Conservation (phyloP, 306 rosid genomes). For the Spatholobus suberectus region DNA sequence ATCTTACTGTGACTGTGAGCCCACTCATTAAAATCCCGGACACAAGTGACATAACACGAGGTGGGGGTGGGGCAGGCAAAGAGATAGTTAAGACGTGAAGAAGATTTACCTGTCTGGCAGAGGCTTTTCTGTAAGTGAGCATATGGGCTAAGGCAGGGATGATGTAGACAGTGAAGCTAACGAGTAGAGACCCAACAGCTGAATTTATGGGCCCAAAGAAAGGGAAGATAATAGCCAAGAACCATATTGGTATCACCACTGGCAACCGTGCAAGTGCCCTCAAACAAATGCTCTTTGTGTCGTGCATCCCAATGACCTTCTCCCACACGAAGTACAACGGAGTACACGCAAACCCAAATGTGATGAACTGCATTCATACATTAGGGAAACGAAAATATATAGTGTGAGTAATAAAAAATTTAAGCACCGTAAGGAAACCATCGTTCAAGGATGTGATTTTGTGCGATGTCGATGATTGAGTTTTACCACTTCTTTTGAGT, state of each 20-base stretch:
- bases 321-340: constrained; percentile 61
- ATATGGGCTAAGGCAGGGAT: constrained; percentile 90
- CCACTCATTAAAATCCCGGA: not conserved
- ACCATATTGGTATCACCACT: constrained; percentile 3
- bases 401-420: too few relatives aligned
- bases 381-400: not conserved
- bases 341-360: constrained; percentile 96
- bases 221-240: constrained; percentile 85
- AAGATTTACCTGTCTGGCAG: constrained; percentile 78
- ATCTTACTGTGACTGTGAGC: not conserved
- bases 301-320: constrained; percentile 14
- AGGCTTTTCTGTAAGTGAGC: constrained; percentile 84
- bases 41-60: not conserved
- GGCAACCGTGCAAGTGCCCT: constrained; percentile 12
- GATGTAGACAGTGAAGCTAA: constrained; percentile 96
- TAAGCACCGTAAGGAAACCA: too few relatives aligned
- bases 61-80: not conserved
- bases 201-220: constrained; percentile 97
- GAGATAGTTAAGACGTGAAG: not conserved
- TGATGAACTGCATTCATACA: constrained; percentile 73
- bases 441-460: too few relatives aligned
- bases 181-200: constrained; percentile 88
- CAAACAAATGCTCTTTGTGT: constrained; percentile 4
- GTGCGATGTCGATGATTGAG: not conserved
- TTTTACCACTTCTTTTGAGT: not conserved